Conservation (phyloP, 164 flowering plant genomes). For the Vitis riparia region DNA sequence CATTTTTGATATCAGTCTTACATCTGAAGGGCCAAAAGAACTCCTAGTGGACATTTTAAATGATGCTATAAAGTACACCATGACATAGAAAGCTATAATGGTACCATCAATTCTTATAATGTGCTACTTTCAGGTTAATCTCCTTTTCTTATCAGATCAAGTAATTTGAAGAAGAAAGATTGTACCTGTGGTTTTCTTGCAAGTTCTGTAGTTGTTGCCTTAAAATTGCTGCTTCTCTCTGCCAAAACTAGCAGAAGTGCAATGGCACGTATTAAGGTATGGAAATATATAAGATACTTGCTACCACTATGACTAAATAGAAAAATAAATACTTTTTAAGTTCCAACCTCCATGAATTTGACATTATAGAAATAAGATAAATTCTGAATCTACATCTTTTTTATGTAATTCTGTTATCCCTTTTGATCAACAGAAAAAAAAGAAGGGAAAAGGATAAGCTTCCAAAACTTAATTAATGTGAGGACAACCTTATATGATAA, state of each 20-base stretch:
- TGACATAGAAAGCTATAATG: not conserved
- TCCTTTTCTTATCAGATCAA: not conserved
- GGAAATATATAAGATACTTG: not conserved
- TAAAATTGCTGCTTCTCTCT: slow-evolving; percentile 41
- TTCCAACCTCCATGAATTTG: not conserved
- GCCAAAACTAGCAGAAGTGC: slow-evolving; percentile 38
- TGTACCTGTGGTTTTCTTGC: slow-evolving; percentile 46
- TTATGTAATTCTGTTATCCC: too few species aligned
- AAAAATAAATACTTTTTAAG: not conserved
- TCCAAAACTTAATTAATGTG: too few species aligned
- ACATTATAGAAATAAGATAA: not conserved
- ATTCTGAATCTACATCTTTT: not conserved
- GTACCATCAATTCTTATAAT: not conserved
- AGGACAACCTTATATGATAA: too few species aligned
- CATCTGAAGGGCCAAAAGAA: not conserved
- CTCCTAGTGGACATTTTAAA: not conserved
- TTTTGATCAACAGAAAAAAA: too few species aligned
- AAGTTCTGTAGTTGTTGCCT: slow-evolving; percentile 41
- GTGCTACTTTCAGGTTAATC: not conserved
- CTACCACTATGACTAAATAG: not conserved
- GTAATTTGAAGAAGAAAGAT: not conserved
- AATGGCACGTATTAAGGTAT: not conserved
- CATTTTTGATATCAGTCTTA: not conserved
- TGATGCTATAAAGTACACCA: not conserved
- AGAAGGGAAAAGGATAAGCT: too few species aligned